phyloP scores from a whole-genome alignment of 2,329 filamentous ascomycete genomes.

The Botrytis byssoidea region DNA sequence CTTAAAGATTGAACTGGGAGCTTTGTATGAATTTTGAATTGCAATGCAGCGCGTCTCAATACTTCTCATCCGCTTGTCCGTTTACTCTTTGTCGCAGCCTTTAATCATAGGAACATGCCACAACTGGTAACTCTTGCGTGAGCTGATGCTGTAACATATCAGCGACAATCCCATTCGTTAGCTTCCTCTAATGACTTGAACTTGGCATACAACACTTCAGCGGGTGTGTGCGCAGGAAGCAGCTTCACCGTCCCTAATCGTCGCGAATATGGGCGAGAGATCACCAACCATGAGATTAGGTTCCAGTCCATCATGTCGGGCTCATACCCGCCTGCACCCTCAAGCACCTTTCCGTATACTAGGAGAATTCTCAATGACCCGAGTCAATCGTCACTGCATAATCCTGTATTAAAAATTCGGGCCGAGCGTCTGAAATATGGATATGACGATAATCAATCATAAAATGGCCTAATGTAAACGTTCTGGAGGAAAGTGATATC shows the following conservation, averaged over 20 bases:
- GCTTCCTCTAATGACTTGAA: background rate
- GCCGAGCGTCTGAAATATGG: background rate
- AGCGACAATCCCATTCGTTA: background rate
- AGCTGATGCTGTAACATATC: background rate
- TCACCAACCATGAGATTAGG: background rate
- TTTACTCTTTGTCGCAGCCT: background rate
- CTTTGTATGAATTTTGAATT: background rate
- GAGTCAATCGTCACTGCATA: background rate
- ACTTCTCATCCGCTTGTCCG: background rate
- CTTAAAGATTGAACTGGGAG: background rate
- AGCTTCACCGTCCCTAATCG: background rate
- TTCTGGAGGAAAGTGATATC: background rate
- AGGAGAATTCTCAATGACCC: background rate
- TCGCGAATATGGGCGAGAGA: background rate
- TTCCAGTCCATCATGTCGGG: background rate
- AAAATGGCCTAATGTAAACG: background rate
- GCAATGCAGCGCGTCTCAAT: background rate
- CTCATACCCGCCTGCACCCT: background rate
- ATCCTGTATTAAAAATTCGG: background rate
- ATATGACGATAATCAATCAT: conserved; percentile 6
- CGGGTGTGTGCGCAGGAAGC: background rate
- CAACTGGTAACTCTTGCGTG: background rate
- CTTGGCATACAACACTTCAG: conserved; percentile 1
- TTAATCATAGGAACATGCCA: background rate
- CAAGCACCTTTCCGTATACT: background rate